These are phyloP conservation scores for Arthrobotrys pseudoclavata DNA, from an alignment of 2,329 filamentous ascomycete species.

Conservation along the genomic window DNA sequence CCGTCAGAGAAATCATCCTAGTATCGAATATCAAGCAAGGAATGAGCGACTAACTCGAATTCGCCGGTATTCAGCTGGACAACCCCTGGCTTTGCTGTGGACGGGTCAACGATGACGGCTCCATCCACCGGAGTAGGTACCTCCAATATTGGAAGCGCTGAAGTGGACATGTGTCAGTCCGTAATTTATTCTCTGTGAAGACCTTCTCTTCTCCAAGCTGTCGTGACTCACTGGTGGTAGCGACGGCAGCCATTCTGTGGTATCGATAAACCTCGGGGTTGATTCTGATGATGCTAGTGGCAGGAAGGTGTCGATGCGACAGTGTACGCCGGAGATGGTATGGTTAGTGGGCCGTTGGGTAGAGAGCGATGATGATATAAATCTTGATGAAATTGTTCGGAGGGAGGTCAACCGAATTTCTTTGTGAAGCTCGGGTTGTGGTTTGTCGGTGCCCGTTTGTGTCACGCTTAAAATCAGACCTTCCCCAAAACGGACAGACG, in stretches of 20 bases:
- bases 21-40: neutral
- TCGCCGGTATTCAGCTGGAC: conserved; percentile 41
- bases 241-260: conserved; percentile 31
- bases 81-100: conserved; percentile 23
- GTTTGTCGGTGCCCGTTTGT: conserved; percentile 8
- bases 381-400: neutral
- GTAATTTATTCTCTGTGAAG: neutral
- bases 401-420: conserved; percentile 9
- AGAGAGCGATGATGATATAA: conserved; percentile 8
- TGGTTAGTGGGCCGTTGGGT: neutral
- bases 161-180: neutral
- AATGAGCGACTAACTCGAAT: conserved; percentile 43
- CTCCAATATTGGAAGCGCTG: conserved; percentile 37
- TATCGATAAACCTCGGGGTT: neutral
- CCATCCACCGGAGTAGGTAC: conserved; percentile 19
- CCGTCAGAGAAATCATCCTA: neutral
- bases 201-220: neutral
- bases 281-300: neutral
- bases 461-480: conserved; percentile 12
- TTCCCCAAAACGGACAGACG: conserved; percentile 12
- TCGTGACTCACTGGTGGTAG: conserved; percentile 33
- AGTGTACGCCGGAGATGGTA: neutral
- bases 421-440: conserved; percentile 6
- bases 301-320: neutral
- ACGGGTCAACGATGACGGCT: neutral